phyloP scores from a whole-genome alignment of 305 asterid species.

The Rubia peregrina region DNA sequence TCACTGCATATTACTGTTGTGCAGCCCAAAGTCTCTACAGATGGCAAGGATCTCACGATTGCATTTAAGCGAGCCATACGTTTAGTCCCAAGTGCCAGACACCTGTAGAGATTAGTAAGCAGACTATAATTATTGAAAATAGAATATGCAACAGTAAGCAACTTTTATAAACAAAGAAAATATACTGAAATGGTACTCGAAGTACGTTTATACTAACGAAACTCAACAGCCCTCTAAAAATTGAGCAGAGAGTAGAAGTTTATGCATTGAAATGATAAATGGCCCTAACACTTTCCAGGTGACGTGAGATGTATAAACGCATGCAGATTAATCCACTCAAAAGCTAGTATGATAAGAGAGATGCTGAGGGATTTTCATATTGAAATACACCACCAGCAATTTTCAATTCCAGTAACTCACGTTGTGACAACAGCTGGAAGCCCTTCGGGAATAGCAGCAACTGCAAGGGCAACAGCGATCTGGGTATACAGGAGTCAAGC shows the following conservation, averaged over 20 bases:
- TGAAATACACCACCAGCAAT: slow-evolving; percentile 16
- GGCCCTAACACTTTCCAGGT: neutral
- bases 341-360: neutral
- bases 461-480: slow-evolving; percentile 99
- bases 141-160: neutral
- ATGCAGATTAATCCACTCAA: neutral
- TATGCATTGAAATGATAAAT: neutral
- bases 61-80: slow-evolving; percentile 99
- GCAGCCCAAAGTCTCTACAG: slow-evolving; percentile 99
- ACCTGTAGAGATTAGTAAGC: slow-evolving; percentile 39
- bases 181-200: neutral
- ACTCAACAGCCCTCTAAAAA: neutral
- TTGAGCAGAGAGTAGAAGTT: neutral
- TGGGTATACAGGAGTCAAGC: slow-evolving; percentile 26
- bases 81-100: slow-evolving; percentile 98
- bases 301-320: neutral
- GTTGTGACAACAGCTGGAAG: slow-evolving; percentile 99
- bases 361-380: neutral
- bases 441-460: slow-evolving; percentile 99
- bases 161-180: neutral
- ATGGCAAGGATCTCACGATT: slow-evolving; percentile 94
- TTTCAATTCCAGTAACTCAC: slow-evolving; percentile 41
- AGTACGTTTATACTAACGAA: neutral
- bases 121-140: neutral
- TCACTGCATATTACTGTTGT: slow-evolving; percentile 99